phyloP scores from a whole-genome alignment of 345 rosid genomes.

The Erucastrum elatum region DNA sequence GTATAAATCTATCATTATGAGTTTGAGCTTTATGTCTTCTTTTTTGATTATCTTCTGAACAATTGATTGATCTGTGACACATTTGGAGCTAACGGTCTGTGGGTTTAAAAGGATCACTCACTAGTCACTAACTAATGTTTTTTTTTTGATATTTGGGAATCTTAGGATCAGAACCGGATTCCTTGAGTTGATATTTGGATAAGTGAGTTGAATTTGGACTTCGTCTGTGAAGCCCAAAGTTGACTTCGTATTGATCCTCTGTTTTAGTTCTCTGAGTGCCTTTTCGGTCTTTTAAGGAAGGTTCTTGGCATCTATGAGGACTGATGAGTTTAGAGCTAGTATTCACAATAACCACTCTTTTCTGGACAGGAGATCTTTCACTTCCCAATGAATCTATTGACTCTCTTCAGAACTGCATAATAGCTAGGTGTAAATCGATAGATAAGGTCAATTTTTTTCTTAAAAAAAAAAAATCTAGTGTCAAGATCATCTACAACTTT shows the following conservation, averaged over 20 bases:
- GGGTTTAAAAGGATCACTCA: slow-evolving; percentile 3
- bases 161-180: slow-evolving; percentile 26
- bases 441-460: not conserved
- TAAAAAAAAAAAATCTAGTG: not conserved
- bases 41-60: not conserved
- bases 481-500: not conserved
- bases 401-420: slow-evolving; percentile 3
- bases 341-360: not conserved
- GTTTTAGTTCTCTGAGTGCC: too few species aligned
- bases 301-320: slow-evolving; percentile 8
- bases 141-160: too few species aligned
- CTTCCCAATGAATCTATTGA: too few species aligned
- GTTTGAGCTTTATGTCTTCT: not conserved
- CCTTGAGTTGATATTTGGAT: slow-evolving; percentile 31
- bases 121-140: not conserved
- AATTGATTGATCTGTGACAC: slow-evolving; percentile 14
- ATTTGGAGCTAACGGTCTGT: not conserved
- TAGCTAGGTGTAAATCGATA: not conserved
- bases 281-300: not conserved
- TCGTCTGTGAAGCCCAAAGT: not conserved
- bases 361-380: slow-evolving; percentile 14
- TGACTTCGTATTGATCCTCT: not conserved
- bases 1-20: slow-evolving; percentile 2
- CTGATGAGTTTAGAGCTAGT: not conserved
- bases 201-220: slow-evolving; percentile 21